Percentiles rank a stretch among this genome's conserved stretches.
These are phyloP conservation scores for Vicia villosa DNA, from an alignment of 306 rosid species.

Conservation along the genomic window DNA sequence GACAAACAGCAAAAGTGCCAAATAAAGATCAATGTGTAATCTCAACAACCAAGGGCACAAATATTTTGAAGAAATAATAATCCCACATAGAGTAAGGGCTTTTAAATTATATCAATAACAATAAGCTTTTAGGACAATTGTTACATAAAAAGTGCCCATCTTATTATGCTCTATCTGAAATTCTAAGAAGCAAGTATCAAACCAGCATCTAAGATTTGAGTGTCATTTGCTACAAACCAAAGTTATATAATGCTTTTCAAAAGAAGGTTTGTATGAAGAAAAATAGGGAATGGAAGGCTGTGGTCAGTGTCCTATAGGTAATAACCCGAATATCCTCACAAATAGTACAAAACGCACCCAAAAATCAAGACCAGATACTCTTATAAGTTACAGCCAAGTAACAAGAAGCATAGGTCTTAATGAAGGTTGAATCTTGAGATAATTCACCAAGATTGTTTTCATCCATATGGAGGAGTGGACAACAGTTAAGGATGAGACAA, in stretches of 20 bases:
- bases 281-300: background rate
- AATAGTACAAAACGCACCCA: background rate
- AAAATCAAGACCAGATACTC: background rate
- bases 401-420: too few relatives aligned
- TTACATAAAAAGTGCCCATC: constrained; percentile 13
- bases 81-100: background rate
- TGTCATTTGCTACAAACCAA: background rate
- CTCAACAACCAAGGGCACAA: constrained; percentile 16
- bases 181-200: background rate
- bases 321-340: background rate
- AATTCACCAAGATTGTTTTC: background rate
- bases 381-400: background rate
- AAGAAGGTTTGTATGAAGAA: background rate
- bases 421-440: too few relatives aligned
- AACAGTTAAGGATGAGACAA: background rate
- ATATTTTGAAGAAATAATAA: constrained; percentile 20
- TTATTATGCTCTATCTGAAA: background rate
- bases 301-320: background rate
- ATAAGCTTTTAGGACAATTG: constrained; percentile 1
- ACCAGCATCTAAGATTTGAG: background rate
- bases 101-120: constrained; percentile 8
- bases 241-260: background rate
- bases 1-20: constrained; percentile 9
- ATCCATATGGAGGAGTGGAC: background rate
- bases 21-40: constrained; percentile 38